Base-by-base conservation (phyloP, 2,329 filamentous ascomycete genomes). In the Alternaria incomplexa region DNA sequence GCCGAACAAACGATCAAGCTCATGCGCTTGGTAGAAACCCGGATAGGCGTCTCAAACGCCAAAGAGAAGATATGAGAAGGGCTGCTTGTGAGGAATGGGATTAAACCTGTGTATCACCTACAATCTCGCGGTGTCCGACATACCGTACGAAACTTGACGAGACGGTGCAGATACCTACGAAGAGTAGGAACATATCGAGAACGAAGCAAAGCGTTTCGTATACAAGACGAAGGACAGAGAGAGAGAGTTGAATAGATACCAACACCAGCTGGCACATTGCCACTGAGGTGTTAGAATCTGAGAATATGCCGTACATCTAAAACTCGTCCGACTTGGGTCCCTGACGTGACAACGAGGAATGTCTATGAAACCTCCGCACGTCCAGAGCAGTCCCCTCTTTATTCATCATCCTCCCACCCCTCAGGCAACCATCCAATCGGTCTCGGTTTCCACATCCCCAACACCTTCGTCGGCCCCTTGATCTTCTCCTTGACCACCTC, bases 1-100 rank as follows among this genome's bases (percentile, higher is more conserved):
- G 96, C 96, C 4, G 96, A 99, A 83, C 96, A 99, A 84, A 98
- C 96, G 10, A 97, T 96, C 82, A 97, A 97, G 85, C 81, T 96
- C 56, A 89, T 99, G 83, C 87, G 91, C 68, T 91, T 88, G 79
- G 81, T 97, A 32, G 96, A 99, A 81, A 82, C 85, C 66, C 81
- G 83, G 22, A 77, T 89, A 62, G 74, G 88, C 22, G 81, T 85
- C 11, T 79, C 83, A 20, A 80, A 80, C 6, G 58, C 83, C 32
- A 83, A 82, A 66, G 82, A 81, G 22, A 83, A 81, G 65, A 76
- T 87, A 72, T 87, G 80, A 63, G 20, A 23, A 52, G 28, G 22
- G 17, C 20, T 52, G 48, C 13, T 23, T 22, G 15, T 22, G 7
- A 22, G 8, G 20, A 22, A 1, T 54, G n/a, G 17, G 28, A 6